A percentile compares a stretch with the other conserved stretches of the same genome.
Conservation (phyloP, 2,329 filamentous ascomycete genomes). For the Leptographium wingfieldii region DNA sequence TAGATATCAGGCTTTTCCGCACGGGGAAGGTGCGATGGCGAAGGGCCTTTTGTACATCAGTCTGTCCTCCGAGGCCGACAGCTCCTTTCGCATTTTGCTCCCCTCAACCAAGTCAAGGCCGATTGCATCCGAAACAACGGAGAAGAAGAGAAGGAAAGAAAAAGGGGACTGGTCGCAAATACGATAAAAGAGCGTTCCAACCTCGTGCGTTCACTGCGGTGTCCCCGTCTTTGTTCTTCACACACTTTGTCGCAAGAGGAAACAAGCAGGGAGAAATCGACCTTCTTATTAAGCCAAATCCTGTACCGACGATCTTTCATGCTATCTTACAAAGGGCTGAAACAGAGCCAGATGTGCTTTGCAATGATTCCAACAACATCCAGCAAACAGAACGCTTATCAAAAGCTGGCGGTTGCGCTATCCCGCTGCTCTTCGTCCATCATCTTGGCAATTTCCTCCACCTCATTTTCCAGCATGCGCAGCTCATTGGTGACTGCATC, state of each 20-base stretch:
- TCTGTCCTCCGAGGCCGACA: no score
- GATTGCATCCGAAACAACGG: neutral
- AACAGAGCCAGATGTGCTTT: neutral
- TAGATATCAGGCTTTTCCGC: neutral
- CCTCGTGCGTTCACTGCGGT: neutral
- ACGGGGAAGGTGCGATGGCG: neutral
- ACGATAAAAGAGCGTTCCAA: neutral
- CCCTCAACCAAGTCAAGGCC: neutral
- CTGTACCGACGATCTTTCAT: neutral
- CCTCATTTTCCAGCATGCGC: conserved; percentile 8
- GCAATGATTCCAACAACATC: neutral
- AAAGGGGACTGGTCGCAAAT: neutral
- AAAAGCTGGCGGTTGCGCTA: neutral
- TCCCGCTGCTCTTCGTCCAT: conserved; percentile 12
- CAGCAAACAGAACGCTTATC: neutral
- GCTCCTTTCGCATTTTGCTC: neutral
- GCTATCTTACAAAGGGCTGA: neutral
- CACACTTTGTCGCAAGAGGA: neutral
- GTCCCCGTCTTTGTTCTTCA: neutral
- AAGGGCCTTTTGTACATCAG: neutral
- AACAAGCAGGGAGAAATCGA: neutral
- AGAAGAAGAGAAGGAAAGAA: neutral
- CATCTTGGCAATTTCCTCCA: conserved; percentile 13
- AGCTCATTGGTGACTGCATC: neutral
- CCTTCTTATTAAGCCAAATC: neutral